Evolutionary conservation across 1,284 basidiomycete genomes (phyloP), one percentile per base, ranked within the genome.

Genomic region (Moniliophthora roreri): DNA sequence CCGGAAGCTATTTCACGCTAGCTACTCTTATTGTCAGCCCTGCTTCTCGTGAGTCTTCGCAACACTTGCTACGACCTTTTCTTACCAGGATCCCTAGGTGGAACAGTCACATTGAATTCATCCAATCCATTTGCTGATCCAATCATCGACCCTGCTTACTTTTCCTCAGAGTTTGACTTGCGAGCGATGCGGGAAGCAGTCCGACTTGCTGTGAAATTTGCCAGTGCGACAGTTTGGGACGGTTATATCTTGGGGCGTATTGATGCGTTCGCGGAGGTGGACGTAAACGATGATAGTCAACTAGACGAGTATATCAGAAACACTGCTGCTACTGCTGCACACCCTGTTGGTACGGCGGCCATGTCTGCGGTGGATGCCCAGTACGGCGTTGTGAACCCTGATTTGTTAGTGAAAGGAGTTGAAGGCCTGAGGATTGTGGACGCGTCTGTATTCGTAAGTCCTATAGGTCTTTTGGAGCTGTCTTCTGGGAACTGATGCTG

Each of bases 311-410:
- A 62, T 45, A 62, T 67, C 11, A 58, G 62, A 2, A 50, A 58
- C 8, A 60, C 47, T 3, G 52, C 60, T 3, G 48, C 36, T 3
- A 51, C 58, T 0, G 44, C 60, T 9, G 54, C 47, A 20, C 70
- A 72, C 55, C 62, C 65, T 4, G 64, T 66, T 8, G 66, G 69
- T 2, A 68, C 63, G 1, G 60, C 63, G 15, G 56, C 59, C 0
- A 71, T 72, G 69, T 66, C 66, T n/a, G 58, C 65, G 0, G 54
- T 51, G 20, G 57, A 57, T 10, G 63, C 60, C 9, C 23, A 40
- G 4, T 60, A 54, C 7, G 69, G 67, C 4, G 82, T 84, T 23
- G 78, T 85, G 36, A 77, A 80, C 65, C 70, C 79, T 11, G 73
- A 77, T 53, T 65, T 86, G 41, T 59, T 59, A 24, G 66, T 70